phyloP scores from a whole-genome alignment of 2,329 filamentous ascomycete species.

The Aspergillus sp. region DNA sequence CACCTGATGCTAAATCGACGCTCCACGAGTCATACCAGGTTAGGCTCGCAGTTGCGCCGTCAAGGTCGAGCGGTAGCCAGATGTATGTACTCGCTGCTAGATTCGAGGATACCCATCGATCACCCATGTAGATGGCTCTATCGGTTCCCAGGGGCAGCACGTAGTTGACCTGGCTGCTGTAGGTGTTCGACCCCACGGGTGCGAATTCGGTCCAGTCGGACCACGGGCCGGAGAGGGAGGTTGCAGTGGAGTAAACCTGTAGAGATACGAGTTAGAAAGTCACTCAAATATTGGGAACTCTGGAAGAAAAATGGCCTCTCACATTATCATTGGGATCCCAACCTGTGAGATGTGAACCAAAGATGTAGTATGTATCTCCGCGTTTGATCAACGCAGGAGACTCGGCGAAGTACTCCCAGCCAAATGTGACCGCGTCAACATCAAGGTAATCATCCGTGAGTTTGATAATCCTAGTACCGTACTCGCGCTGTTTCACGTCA shows the following conservation, averaged over 20 bases:
- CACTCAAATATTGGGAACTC: no score
- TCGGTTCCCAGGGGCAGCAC: slow-evolving; percentile 42
- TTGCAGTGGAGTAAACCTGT: slow-evolving; percentile 54
- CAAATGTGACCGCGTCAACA: slow-evolving; percentile 55
- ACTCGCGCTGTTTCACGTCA: slow-evolving; percentile 8
- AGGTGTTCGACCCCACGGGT: slow-evolving; percentile 58
- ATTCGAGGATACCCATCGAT: slow-evolving; percentile 64
- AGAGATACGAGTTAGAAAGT: rapidly evolving
- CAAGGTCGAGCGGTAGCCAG: slow-evolving; percentile 58
- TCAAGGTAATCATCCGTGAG: slow-evolving; percentile 56
- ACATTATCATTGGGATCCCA: neutral
- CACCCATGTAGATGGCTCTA: slow-evolving; percentile 57
- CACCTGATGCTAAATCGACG: neutral
- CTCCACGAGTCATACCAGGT: neutral
- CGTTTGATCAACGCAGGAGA: slow-evolving; percentile 64
- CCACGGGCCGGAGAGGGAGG: slow-evolving; percentile 59
- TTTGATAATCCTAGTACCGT: slow-evolving; percentile 16
- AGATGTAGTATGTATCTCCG: slow-evolving; percentile 63
- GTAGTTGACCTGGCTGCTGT: slow-evolving; percentile 60
- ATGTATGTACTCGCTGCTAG: slow-evolving; percentile 62
- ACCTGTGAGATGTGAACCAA: slow-evolving; percentile 56
- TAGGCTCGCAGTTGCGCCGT: neutral
- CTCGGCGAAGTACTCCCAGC: slow-evolving; percentile 49
- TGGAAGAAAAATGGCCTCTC: no score
- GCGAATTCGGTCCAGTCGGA: slow-evolving; percentile 58